Evolutionary conservation across 768 basidiomycete genomes (phyloP), one percentile per base, ranked within the genome.

Genomic region (Tulasnella sp.): DNA sequence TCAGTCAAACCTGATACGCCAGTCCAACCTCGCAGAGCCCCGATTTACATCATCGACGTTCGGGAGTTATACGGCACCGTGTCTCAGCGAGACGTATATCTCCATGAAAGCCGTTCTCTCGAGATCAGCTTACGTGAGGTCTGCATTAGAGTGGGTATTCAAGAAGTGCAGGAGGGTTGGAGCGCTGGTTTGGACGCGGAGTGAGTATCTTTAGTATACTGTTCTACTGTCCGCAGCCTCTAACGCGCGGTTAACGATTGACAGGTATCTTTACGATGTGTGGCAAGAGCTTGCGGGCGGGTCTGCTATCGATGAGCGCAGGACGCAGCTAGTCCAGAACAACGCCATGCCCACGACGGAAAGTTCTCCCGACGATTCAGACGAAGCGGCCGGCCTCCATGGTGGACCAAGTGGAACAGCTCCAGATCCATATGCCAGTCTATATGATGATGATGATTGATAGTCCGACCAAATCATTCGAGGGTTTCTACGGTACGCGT

Each of bases 111-210:
- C n/a, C 52, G 52, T 3, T 26, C 47, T 1, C n/a, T 52, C 19
- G 67, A 42, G n/a, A 72, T 72, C 8, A 19, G 29, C 32, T 29
- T 72, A 17, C 70, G 70, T 3, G 63, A 72, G 63, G 26, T 64
- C 35, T 62, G 70, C 59, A 65, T 65, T 32, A 63, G 22, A 17
- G 35, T 72, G 36, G 63, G 70, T 32, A 42, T 72, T 29, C 22
- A 52, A 35, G 62, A 72, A 19, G 62, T 39, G 12, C 35, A 37
- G 39, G 70, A 72, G 35, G 70, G 70, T 5, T 72, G 70, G 70
- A 65, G 62, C 35, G 70, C 70, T n/a, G 70, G 70, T 19, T 29
- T 39, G 36, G 70, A 72, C 26, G 70, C 70, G 37, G 70, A 72
- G 70, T 72, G 59, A 62, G 70, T 62, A 14, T n/a, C 22, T 37